Base-by-base conservation (phyloP, 2,329 filamentous ascomycete genomes). In the Penicillium janthinellum region DNA sequence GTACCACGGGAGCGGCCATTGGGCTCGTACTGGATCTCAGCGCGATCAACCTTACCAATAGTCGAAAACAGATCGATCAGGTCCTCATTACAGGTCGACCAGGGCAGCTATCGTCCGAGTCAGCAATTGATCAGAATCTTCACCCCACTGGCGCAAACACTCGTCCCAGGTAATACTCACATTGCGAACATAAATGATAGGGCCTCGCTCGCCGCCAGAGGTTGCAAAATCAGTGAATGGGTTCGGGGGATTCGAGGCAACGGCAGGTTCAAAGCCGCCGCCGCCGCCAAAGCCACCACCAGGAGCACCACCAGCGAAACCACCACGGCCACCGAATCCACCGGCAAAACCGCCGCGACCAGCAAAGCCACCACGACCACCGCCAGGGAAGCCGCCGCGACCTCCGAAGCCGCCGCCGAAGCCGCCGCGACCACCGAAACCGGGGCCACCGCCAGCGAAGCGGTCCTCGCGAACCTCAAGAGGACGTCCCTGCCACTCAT, bases 71-170 rank as follows among this genome's bases (percentile, higher is more conserved):
- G 85, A 75, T 99, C 95, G 58, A 98, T 87, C 28, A 99, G 83
- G 77, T 99, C 95, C 64, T 99, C 95, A 73, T 99, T 98, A 82
- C 93, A 97, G 15, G 95, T 99, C 31, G 95, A 98, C 95, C 95
- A 99, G 12, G 95, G 95, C 64, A 99, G 86, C 93, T 96, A 49
- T 20, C n/a, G 35, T 49, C 25, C 34, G 20, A 44, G 49, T 58
- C 49, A 58, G 42, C 37, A 34, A 38, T 25, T 6, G 12, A 54
- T 44, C 22, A 11, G 14, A 50, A 17, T 10, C 6, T 20, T 12
- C 17, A n/a, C 6, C 17, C 37, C 6, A 25, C 14, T 1, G 28
- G 34, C 12, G 10, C n/a, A 31, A 38, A 14, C 20, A 54, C n/a
- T 17, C 31, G 35, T 20, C 47, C 28, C n/a, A 56, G 37, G 31